Conservation (phyloP, 345 rosid genomes). For the Ailanthus altissimus region DNA sequence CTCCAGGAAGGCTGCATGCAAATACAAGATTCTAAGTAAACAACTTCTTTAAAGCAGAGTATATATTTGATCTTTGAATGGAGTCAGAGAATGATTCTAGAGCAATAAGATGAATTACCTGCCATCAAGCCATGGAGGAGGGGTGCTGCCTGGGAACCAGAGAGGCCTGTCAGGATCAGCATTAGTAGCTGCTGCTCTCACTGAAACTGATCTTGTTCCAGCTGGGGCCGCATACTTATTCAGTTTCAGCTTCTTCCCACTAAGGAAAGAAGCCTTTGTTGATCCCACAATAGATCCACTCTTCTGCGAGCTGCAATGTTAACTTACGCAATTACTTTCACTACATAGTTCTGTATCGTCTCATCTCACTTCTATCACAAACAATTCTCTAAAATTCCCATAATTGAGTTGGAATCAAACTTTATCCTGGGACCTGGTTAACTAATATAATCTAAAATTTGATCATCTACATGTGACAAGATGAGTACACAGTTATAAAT, state of each 20-base stretch:
- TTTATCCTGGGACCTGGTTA: not conserved
- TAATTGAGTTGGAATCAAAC: not conserved
- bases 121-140: slow-evolving; percentile 98
- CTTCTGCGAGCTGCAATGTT: slow-evolving; percentile 56
- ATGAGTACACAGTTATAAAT: not conserved
- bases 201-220: slow-evolving; percentile 39
- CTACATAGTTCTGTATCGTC: not conserved
- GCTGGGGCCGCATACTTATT: slow-evolving; percentile 35
- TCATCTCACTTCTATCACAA: not conserved
- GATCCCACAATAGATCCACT: slow-evolving; percentile 47
- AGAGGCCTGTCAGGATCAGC: slow-evolving; percentile 90
- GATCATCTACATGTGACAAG: not conserved
- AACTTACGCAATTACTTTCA: slow-evolving; percentile 7
- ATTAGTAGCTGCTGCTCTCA: slow-evolving; percentile 66
- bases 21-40: not conserved
- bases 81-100: not conserved
- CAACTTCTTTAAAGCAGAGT: not conserved
- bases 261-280: slow-evolving; percentile 59
- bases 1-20: slow-evolving; percentile 86
- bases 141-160: slow-evolving; percentile 99
- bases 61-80: not conserved
- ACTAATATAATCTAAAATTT: not conserved
- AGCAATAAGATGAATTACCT: slow-evolving; percentile 34
- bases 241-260: slow-evolving; percentile 72
- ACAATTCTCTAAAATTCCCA: slow-evolving; percentile 1